phyloP scores from a whole-genome alignment of 2,329 filamentous ascomycete genomes.

The Harringtonia lauricola region DNA sequence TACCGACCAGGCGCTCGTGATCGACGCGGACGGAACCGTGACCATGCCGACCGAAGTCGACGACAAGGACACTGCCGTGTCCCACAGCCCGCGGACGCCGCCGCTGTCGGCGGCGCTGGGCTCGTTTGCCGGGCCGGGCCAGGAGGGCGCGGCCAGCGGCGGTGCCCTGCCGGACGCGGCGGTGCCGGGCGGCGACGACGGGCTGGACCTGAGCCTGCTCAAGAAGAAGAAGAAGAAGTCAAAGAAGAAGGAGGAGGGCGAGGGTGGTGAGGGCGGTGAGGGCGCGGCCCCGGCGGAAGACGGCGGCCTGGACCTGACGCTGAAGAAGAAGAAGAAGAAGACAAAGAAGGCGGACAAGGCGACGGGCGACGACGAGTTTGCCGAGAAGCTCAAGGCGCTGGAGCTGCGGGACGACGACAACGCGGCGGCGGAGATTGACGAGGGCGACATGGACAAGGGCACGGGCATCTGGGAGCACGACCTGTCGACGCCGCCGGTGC shows the following conservation, averaged over 20 bases:
- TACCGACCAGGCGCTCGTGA: conserved; percentile 75
- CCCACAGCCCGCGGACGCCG: conserved; percentile 61
- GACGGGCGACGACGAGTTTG: conserved; percentile 44
- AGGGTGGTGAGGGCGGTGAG: conserved; percentile 40
- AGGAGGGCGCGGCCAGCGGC: conserved; percentile 26
- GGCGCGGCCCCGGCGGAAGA: conserved; percentile 46
- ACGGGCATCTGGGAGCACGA: conserved; percentile 88
- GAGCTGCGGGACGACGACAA: conserved; percentile 51
- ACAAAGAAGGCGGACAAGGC: conserved; percentile 20
- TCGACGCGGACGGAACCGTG: conserved; percentile 81
- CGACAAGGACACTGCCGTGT: conserved; percentile 70
- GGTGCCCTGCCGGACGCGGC: conserved; percentile 15
- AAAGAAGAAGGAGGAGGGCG: conserved; percentile 35
- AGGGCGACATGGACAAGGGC: conserved; percentile 74
- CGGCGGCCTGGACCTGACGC: conserved; percentile 37
- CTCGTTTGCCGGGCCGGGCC: conserved; percentile 40
- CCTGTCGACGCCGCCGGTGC: conserved; percentile 60
- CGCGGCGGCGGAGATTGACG: conserved; percentile 41
- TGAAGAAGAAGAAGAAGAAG: conserved; percentile 79
- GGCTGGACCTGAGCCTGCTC: conserved; percentile 55
- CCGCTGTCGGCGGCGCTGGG: conserved; percentile 43
- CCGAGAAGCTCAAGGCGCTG: conserved; percentile 50
- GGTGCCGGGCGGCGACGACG: conserved; percentile 39
- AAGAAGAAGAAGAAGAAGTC: conserved; percentile 43
- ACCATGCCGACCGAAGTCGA: conserved; percentile 62